Conservation (phyloP, 1,139 yeast species). For the Geotrichum macrosporum region DNA sequence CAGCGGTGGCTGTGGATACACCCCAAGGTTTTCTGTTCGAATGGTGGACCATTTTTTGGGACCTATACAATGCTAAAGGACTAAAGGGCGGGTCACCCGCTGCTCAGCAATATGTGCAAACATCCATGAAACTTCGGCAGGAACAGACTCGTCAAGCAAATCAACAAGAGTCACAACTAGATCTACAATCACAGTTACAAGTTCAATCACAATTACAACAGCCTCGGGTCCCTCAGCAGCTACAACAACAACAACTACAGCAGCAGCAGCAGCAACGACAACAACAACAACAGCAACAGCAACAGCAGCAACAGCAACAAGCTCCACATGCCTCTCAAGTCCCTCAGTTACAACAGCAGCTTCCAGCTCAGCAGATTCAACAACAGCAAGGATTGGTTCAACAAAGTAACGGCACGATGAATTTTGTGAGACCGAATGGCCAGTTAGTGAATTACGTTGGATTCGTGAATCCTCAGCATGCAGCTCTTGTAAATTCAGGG, state of each 20-base stretch:
- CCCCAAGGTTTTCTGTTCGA: slow-evolving; percentile 85
- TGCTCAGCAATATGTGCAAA: slow-evolving; percentile 69
- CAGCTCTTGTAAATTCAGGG: slow-evolving; percentile 18
- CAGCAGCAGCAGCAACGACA: no score
- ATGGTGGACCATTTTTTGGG: slow-evolving; percentile 99
- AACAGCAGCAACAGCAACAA: slow-evolving; percentile 24
- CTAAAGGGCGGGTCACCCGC: slow-evolving; percentile 55
- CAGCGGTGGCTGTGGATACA: slow-evolving; percentile 46
- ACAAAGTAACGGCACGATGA: slow-evolving; percentile 11
- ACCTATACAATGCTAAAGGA: slow-evolving; percentile 78
- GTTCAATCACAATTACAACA: slow-evolving; percentile 11
- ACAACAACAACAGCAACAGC: slow-evolving; percentile 26
- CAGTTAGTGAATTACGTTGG: slow-evolving; percentile 16
- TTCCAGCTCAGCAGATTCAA: slow-evolving; percentile 26
- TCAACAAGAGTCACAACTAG: slow-evolving; percentile 30
- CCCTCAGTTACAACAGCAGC: slow-evolving; percentile 28
- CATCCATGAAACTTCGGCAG: slow-evolving; percentile 52
- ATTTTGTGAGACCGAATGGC: slow-evolving; percentile 20
- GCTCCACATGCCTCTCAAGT: no score
- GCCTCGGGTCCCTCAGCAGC: slow-evolving; percentile 15
- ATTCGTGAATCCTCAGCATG: slow-evolving; percentile 16
- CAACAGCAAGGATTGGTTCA: slow-evolving; percentile 23
- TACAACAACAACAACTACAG: slow-evolving; percentile 24
- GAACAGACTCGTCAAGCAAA: slow-evolving; percentile 41
- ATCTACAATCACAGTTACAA: slow-evolving; percentile 7